phyloP scores from a whole-genome alignment of 2,329 filamentous ascomycete species.

The Aspergillus brasiliensis region DNA sequence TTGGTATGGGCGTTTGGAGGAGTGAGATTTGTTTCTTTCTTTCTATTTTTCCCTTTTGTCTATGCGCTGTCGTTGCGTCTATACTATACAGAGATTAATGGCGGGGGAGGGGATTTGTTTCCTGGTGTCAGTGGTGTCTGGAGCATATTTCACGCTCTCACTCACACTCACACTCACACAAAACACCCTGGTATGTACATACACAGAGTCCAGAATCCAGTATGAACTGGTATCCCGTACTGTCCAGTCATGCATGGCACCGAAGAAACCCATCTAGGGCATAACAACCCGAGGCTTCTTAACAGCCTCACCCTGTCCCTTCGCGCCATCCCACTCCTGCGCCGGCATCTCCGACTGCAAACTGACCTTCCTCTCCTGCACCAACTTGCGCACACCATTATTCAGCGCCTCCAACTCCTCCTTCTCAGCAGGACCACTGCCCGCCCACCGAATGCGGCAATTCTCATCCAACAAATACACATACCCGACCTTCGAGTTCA shows the following conservation, averaged over 20 bases:
- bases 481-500: constrained; percentile 93
- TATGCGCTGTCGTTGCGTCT: too few relatives aligned
- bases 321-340: constrained; percentile 21
- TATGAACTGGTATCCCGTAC: neutral
- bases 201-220: neutral
- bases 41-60: constrained; percentile 2
- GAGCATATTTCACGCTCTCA: constrained; percentile 19
- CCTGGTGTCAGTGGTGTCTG: constrained; percentile 5
- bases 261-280: constrained; percentile 6
- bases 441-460: constrained; percentile 92
- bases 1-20: constrained; percentile 13
- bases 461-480: constrained; percentile 85
- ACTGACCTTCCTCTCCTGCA: constrained; percentile 41
- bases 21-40: neutral
- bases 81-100: constrained; percentile 19
- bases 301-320: constrained; percentile 1
- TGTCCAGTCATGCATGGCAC: neutral
- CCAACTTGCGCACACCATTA: constrained; percentile 43
- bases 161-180: constrained; percentile 9
- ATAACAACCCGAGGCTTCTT: constrained; percentile 24
- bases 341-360: constrained; percentile 24
- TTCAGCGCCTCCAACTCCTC: constrained; percentile 48
- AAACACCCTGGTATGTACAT: constrained; percentile 14
- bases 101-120: constrained; percentile 1
- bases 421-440: constrained; percentile 58